phyloP scores from a whole-genome alignment of 306 rosid species.

The Myrica gale region DNA sequence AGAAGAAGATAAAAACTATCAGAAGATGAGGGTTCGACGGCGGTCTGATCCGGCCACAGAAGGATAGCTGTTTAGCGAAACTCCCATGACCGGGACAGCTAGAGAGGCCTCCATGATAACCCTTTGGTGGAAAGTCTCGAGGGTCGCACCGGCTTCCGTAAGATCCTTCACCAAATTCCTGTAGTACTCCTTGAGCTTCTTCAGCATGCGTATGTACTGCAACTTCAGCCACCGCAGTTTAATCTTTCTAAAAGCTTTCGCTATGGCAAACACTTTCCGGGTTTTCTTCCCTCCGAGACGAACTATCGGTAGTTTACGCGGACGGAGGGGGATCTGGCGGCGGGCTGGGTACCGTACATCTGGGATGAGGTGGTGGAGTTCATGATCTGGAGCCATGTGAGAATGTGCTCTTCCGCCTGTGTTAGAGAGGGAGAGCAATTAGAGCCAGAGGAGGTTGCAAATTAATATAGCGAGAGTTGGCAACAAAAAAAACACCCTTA shows the following conservation, averaged over 20 bases:
- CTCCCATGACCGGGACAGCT: constrained; percentile 55
- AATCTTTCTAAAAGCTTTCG: constrained; percentile 39
- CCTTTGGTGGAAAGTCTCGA: constrained; percentile 54
- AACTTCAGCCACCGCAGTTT: constrained; percentile 54
- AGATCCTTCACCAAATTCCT: constrained; percentile 43
- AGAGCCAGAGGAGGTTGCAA: neutral
- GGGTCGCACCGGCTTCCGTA: constrained; percentile 38
- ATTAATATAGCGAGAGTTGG: too few species aligned
- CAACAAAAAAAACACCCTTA: neutral
- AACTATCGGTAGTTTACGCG: constrained; percentile 38
- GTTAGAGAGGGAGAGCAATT: neutral
- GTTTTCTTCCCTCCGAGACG: constrained; percentile 54
- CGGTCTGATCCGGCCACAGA: constrained; percentile 40
- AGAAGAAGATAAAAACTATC: neutral
- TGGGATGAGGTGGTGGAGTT: constrained; percentile 13
- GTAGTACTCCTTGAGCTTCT: constrained; percentile 44
- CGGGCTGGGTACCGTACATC: constrained; percentile 25
- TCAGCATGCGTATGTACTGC: constrained; percentile 42
- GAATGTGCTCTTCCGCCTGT: constrained; percentile 6
- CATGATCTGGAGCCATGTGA: constrained; percentile 40
- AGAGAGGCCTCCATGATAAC: constrained; percentile 60
- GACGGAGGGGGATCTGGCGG: constrained; percentile 33
- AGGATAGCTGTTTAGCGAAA: constrained; percentile 48
- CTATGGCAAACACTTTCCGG: constrained; percentile 25
- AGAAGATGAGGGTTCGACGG: constrained; percentile 42